Base-by-base conservation (phyloP, 768 basidiomycete species). In the Mycena epipterygia region DNA sequence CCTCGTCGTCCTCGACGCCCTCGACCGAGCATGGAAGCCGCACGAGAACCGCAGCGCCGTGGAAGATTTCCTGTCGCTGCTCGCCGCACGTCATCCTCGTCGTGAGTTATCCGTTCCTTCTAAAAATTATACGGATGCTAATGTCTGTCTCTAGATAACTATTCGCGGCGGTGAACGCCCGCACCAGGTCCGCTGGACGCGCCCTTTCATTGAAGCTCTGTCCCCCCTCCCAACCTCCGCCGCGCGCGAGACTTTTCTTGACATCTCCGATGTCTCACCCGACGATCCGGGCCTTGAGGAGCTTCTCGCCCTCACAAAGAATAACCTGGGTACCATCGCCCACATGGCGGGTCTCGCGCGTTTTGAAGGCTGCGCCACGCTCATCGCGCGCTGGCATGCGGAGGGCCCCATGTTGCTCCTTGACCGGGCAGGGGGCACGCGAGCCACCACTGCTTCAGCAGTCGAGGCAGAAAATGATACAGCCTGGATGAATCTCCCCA, bases 151-250 rank as follows among this genome's bases (percentile, higher is more conserved):
- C n/a, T 32, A 72, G 71, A 64, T 66, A 0, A 73, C 72, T 5
- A 0, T 73, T 35, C 65, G 72, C 56, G 72, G 72, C 46, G 48
- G 23, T 44, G 64, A 62, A 16, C 65, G 65, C 27, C 72, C 72
- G 6, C 64, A 51, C 21, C 72, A 73, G 25, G 46, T 73, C 49
- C 64, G 59, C 23, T 73, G 72, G 72, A 73, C 72, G 8, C 72
- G 64, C 27, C 72, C 65, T 39, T 67, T 73, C 61, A 56, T 70
- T 17, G 61, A 51, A 0, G 13, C 72, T 17, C 63, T 73, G 6
- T 30, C 52, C 4, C 68, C 65, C 21, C 59, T 70, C 46, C 17
- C 64, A n/a, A 3, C 25, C 1, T n/a, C 37, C 35, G 72, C 68
- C 23, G 49, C 68, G 13, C 68, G 41, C 48, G 55, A 23, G 16